Evolutionary conservation across 371 early-diverging fungal genomes (phyloP).

Genomic region (Rhizopus arrhizus): DNA sequence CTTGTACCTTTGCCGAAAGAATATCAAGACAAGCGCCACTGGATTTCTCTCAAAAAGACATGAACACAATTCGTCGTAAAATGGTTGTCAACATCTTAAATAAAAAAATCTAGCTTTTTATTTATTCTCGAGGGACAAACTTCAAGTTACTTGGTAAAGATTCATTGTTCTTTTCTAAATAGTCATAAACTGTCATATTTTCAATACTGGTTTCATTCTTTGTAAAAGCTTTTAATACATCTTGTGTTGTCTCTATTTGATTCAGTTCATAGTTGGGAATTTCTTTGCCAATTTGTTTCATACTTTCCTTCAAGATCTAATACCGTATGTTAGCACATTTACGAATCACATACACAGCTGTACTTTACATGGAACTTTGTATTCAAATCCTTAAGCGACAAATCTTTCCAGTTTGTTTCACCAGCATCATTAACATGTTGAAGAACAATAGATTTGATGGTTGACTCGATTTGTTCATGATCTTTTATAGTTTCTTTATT

Average conservation of each 20-base stretch:
- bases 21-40: constrained; percentile 59
- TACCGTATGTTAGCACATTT: neutral
- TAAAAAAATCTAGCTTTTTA: constrained; percentile 14
- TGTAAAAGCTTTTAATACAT: constrained; percentile 37
- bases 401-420: constrained; percentile 35
- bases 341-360: neutral
- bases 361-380: constrained; percentile 43
- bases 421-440: constrained; percentile 28
- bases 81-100: constrained; percentile 76
- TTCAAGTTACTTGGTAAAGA: constrained; percentile 24
- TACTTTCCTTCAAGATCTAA: constrained; percentile 46
- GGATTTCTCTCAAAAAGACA: constrained; percentile 76
- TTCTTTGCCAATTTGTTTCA: constrained; percentile 46
- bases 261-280: constrained; percentile 43
- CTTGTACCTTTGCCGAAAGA: constrained; percentile 87
- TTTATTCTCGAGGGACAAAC: constrained; percentile 23
- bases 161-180: constrained; percentile 22
- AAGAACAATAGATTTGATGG: constrained; percentile 36
- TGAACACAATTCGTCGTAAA: constrained; percentile 70
- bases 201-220: constrained; percentile 1
- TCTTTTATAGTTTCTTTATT: constrained; percentile 25
- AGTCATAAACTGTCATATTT: constrained; percentile 16
- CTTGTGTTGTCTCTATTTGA: constrained; percentile 33
- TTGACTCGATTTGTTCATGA: constrained; percentile 31
- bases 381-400: constrained; percentile 22